Base-by-base conservation (phyloP, 192 early-diverging fungal species). In the Mortierella antarctica region DNA sequence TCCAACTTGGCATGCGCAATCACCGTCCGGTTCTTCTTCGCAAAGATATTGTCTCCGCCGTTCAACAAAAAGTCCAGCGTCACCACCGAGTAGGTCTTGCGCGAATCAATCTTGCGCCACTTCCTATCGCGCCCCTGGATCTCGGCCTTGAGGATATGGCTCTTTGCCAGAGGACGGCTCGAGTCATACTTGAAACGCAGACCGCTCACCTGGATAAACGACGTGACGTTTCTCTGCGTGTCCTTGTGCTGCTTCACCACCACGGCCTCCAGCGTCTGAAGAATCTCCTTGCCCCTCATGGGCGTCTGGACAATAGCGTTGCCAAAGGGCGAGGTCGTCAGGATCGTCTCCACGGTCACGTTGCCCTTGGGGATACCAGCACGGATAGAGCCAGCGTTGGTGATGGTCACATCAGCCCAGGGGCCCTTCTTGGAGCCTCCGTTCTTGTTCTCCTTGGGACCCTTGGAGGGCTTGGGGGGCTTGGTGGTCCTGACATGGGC, bases 331-430 rank as follows among this genome's bases (percentile, higher is more conserved):
- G 91, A 74, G 0, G 86, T 65, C 12, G 77, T 85, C 42, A 91
- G 42, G 48, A 93, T 53, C 20, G 76, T 56, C 62, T 86, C 88
- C 41, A 83, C 57, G 0, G 89, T 87, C 51, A 95, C 53, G 5
- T 82, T 58, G 57, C 90, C 91, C 44, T 53, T 49, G 18, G 81
- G 65, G 18, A 92, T 20, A 0, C 74, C 73, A 20, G 82, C 75
- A 18, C 92, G 87, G 54, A 93, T 77, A 41, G 87, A 74, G 42
- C 91, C 93, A 14, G 86, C 62, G 81, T 91, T 89, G 13, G 87
- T 59, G 46, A 92, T 57, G 0, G 88, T 83, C 2, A 71, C 39
- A 39, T 71, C 53, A 5, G 53, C 57, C 53, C 61, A 71, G 1
- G 53, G 21, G 5, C n/a, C n/a, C 15, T 8, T 66, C 6, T 8